These are phyloP conservation scores for Aspergillus panamensis DNA, from an alignment of 495 filamentous ascomycete species.

Conservation along the genomic window DNA sequence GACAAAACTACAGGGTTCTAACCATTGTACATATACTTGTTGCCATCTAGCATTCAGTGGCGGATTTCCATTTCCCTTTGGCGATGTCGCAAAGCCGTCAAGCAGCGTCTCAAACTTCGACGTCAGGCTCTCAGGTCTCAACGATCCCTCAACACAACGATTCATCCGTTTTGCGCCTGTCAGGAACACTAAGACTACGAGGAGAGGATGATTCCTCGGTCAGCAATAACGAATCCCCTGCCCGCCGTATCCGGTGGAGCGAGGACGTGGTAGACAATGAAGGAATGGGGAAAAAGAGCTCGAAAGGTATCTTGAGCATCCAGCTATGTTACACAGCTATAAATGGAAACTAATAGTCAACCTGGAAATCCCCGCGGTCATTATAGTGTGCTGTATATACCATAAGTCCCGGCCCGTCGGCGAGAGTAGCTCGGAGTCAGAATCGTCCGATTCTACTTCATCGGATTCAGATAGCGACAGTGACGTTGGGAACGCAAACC, in stretches of 20 bases:
- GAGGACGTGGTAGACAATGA: conserved; percentile 96
- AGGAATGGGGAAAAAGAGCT: conserved; percentile 86
- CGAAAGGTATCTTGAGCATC: conserved; percentile 63
- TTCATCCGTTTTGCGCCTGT: conserved; percentile 15
- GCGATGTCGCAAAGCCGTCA: conserved; percentile 35
- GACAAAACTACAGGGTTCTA: no score
- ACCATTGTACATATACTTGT: no score
- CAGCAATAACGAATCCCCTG: conserved; percentile 17
- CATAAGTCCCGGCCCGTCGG: conserved; percentile 77
- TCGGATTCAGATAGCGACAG: conserved; percentile 59
- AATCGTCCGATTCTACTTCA: conserved; percentile 57
- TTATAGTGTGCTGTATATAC: conserved; percentile 94
- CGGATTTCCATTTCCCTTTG: no score
- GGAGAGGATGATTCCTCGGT: conserved; percentile 28
- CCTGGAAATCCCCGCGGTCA: background rate
- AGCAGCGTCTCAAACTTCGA: conserved; percentile 11
- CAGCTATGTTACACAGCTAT: background rate
- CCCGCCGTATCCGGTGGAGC: conserved; percentile 76
- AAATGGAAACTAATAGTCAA: background rate
- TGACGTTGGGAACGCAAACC: conserved; percentile 34
- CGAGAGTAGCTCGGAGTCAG: conserved; percentile 80
- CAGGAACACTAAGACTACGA: conserved; percentile 35
- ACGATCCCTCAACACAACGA: conserved; percentile 19
- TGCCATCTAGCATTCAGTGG: no score
- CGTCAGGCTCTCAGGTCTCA: conserved; percentile 20